A percentile compares a stretch with the other conserved stretches of the same genome.
Conservation (phyloP, 192 early-diverging fungal species). For the Backusella parvicylindrica region DNA sequence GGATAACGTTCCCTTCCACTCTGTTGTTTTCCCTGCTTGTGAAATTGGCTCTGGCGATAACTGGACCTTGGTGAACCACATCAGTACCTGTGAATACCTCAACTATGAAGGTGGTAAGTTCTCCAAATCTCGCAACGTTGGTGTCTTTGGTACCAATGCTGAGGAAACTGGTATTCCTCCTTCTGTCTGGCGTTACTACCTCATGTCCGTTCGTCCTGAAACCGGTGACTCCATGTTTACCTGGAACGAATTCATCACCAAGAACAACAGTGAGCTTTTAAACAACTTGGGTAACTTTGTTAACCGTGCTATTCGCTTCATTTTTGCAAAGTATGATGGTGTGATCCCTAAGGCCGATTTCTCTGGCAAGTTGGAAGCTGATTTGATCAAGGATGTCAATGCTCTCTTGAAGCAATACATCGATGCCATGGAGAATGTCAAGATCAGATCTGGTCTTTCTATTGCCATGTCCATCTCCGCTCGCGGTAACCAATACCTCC, state of each 20-base stretch:
- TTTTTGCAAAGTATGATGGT: constrained; percentile 87
- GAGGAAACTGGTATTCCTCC: constrained; percentile 84
- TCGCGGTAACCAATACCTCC: constrained; percentile 92
- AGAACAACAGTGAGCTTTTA: constrained; percentile 95
- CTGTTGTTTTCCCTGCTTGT: constrained; percentile 92
- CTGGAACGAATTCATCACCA: constrained; percentile 89
- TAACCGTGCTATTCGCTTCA: constrained; percentile 95
- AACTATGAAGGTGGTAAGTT: constrained; percentile 97
- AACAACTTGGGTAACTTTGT: constrained; percentile 97
- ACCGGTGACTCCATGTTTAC: constrained; percentile 87
- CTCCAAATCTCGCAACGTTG: constrained; percentile 92
- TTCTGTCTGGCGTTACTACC: constrained; percentile 97
- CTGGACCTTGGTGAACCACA: constrained; percentile 91
- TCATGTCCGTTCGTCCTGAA: constrained; percentile 91
- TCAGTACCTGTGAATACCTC: constrained; percentile 93
- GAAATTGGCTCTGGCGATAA: constrained; percentile 83
- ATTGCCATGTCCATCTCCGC: constrained; percentile 93
- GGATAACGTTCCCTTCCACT: constrained; percentile 99
- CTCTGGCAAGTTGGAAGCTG: constrained; percentile 57
- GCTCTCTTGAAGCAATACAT: constrained; percentile 71
- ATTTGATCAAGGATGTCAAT: constrained; percentile 83
- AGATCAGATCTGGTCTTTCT: constrained; percentile 78
- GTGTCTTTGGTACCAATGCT: constrained; percentile 97
- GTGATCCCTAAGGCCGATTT: constrained; percentile 63
- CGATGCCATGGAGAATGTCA: constrained; percentile 76